A percentile compares a stretch with the other conserved stretches of the same genome.
These are phyloP conservation scores for Corylus avellana DNA, from an alignment of 306 rosid species.

Conservation along the genomic window DNA sequence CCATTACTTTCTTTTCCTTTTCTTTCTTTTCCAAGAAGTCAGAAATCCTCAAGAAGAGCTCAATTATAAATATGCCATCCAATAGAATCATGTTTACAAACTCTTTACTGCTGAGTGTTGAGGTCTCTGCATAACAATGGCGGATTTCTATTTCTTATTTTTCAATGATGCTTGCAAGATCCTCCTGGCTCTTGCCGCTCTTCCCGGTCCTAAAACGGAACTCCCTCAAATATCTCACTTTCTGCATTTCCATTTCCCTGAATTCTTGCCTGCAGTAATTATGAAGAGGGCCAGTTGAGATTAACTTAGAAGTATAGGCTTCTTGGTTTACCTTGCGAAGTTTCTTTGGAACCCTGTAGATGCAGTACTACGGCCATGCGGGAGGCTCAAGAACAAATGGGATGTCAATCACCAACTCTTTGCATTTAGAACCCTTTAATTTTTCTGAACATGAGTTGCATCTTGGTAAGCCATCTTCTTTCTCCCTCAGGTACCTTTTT, in stretches of 20 bases:
- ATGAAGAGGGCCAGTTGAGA: slow-evolving; percentile 35
- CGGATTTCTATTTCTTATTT: neutral
- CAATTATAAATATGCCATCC: slow-evolving; percentile 39
- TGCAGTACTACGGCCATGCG: slow-evolving; percentile 4
- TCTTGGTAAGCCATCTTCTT: too few species aligned
- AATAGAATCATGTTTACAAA: neutral
- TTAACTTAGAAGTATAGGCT: slow-evolving; percentile 22
- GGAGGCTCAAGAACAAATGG: neutral
- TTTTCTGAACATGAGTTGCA: too few species aligned
- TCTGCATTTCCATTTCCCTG: slow-evolving; percentile 20
- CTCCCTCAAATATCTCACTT: neutral
- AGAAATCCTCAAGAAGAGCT: slow-evolving; percentile 36
- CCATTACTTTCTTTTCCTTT: too few species aligned
- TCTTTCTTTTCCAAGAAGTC: neutral
- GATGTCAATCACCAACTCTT: neutral
- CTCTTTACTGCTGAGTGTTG: neutral
- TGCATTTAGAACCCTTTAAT: neutral
- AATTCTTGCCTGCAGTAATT: slow-evolving; percentile 1
- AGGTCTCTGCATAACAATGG: neutral
- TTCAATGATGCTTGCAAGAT: neutral
- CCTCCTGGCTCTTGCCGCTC: fast-evolving
- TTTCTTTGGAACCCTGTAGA: slow-evolving; percentile 24
- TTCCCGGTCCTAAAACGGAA: fast-evolving
- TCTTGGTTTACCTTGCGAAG: slow-evolving; percentile 20
- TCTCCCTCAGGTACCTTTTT: too few species aligned